Base-by-base conservation (phyloP, 2,329 filamentous ascomycete species). In the Plenodomus tracheiphilus region DNA sequence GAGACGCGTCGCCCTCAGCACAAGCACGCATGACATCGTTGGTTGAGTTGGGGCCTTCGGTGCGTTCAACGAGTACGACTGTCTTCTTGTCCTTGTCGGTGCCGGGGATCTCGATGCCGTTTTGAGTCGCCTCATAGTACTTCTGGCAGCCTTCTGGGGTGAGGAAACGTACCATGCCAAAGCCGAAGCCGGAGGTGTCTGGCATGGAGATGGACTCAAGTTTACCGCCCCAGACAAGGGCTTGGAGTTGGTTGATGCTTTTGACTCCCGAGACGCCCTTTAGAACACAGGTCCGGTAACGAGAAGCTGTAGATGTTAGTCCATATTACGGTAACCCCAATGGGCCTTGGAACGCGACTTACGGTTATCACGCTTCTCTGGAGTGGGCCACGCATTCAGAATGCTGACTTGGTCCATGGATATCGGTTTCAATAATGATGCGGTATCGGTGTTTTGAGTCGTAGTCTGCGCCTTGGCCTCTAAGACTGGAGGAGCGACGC, bases 1-100 rank as follows among this genome's bases (percentile, higher is more conserved):
- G 75, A 19, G 78, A 76, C 3, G 71, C 69, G 1, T 74, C 74
- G 1, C 67, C 62, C 1, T 74, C 70, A 9, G 75, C 69, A 42
- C 72, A 73, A 32, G 71, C 71, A 5, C 64, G 63, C 16, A 80
- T 64, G 22, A 74, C 63, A 9, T 74, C 74, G 47, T 74, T 75
- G 49, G 75, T 59, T 2, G 68, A 70, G 38, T 60, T 62, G 1
- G 64, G 64, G 0, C 54, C 61, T 3, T 57, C 49, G 16, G 53
- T 46, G 39, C 56, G 55, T 47, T 72, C 63, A 3, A 72, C 68
- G 15, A 62, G 61, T 25, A 73, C 42, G 3, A 69, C 16, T 0
- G 47, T 41, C 30, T 60, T 62, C n/a, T 60, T 59, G 7, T 55
- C 48, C 1, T 53, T 59, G 1, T 56, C 54, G 2, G 63, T 28